phyloP scores from a whole-genome alignment of 768 basidiomycete species.

The Termitomyces eurrhizus region DNA sequence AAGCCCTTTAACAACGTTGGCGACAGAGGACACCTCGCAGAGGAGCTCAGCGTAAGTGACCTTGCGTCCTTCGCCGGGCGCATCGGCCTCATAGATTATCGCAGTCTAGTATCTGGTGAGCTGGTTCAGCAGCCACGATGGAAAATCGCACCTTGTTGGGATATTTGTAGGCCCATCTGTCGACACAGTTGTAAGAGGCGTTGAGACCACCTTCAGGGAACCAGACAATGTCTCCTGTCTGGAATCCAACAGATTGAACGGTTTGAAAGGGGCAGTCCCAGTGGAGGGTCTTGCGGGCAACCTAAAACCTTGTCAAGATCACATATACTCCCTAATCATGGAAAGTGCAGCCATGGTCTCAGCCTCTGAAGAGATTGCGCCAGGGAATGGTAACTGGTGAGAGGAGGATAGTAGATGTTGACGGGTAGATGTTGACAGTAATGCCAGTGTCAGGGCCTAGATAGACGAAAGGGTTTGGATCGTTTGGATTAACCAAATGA shows the following conservation, averaged over 20 bases:
- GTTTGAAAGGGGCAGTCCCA: constrained; percentile 91
- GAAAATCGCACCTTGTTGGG: too few species aligned
- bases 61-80: constrained; percentile 73
- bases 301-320: constrained; percentile 28
- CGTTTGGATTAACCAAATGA: background rate
- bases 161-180: too few species aligned
- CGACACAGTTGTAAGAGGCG: too few species aligned
- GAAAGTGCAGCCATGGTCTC: too few species aligned
- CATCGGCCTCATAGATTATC: constrained; percentile 98
- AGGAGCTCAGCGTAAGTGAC: constrained; percentile 84
- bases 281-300: constrained; percentile 71
- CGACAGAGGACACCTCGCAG: constrained; percentile 82
- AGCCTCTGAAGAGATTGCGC: too few species aligned
- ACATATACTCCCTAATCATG: too few species aligned
- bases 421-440: too few species aligned
- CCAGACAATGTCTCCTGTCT: constrained; percentile 82
- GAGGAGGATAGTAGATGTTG: constrained; percentile 41
- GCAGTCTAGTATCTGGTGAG: constrained; percentile 53
- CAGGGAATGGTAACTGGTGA: constrained; percentile 37
- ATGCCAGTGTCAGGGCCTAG: constrained; percentile 42
- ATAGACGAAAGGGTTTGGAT: background rate
- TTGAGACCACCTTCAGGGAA: too few species aligned
- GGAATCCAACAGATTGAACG: constrained; percentile 79
- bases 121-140: background rate
- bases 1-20: constrained; percentile 86